phyloP scores from a whole-genome alignment of 495 filamentous ascomycete species.

The Rhypophila decipiens region DNA sequence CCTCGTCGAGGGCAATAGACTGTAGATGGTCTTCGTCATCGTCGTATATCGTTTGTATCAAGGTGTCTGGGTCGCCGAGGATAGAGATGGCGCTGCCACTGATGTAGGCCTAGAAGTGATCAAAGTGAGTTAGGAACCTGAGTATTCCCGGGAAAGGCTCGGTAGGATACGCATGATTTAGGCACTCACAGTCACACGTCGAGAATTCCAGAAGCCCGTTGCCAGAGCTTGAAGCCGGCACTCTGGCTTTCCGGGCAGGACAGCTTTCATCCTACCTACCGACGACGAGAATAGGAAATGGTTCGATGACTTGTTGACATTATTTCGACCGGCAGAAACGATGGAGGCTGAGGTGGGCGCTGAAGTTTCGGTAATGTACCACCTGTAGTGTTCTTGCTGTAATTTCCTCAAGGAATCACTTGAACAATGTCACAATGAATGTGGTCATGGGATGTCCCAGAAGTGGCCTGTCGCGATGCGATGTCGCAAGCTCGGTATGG shows the following conservation, averaged over 20 bases:
- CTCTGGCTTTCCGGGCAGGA: conserved; percentile 88
- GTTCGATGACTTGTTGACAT: conserved; percentile 5
- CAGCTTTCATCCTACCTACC: conserved; percentile 53
- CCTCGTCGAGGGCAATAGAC: conserved; percentile 70
- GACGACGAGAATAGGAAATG: too few relatives aligned
- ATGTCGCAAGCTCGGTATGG: too few relatives aligned
- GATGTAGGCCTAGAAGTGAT: conserved; percentile 63
- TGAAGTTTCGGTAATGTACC: too few relatives aligned
- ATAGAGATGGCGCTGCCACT: conserved; percentile 82
- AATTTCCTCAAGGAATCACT: too few relatives aligned
- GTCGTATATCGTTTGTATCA: conserved; percentile 88
- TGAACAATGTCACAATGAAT: too few relatives aligned
- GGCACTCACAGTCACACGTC: conserved; percentile 64
- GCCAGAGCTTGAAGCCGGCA: conserved; percentile 84
- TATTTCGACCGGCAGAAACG: too few relatives aligned
- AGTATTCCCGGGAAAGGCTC: background rate
- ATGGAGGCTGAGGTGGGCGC: background rate
- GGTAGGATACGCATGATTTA: background rate
- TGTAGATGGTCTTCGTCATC: conserved; percentile 66
- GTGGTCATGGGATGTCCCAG: too few relatives aligned
- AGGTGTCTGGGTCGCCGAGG: conserved; percentile 63
- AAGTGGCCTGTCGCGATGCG: background rate
- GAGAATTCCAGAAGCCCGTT: conserved; percentile 74
- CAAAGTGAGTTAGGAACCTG: background rate
- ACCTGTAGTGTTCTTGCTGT: too few relatives aligned